Conservation (phyloP, 345 rosid species). For the Aquilaria sinensis region DNA sequence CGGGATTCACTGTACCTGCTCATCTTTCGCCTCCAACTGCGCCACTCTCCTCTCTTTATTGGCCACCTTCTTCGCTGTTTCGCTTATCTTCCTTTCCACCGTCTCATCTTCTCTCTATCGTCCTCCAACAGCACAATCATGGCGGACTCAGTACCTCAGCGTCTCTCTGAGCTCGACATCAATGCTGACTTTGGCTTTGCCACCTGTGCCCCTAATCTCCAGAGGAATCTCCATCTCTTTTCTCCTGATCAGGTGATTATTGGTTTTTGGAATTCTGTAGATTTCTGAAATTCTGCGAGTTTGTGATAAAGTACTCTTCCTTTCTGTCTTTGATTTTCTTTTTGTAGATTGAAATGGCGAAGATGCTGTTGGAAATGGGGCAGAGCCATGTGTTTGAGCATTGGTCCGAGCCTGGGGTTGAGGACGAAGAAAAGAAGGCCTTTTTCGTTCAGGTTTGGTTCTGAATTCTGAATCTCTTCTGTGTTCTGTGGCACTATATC, state of each 20-base stretch:
- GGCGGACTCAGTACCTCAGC: slow-evolving; percentile 18
- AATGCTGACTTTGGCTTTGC: slow-evolving; percentile 26
- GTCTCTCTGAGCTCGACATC: slow-evolving; percentile 29
- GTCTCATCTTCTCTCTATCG: not conserved
- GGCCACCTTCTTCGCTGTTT: not conserved
- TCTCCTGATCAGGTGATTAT: slow-evolving; percentile 49
- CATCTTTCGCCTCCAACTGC: not conserved
- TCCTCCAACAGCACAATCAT: not conserved
- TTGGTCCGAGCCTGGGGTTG: slow-evolving; percentile 75
- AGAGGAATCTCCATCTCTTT: slow-evolving; percentile 45
- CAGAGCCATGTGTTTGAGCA: slow-evolving; percentile 70
- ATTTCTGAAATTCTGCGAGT: not conserved
- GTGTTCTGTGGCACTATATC: not conserved
- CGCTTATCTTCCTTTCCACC: not conserved
- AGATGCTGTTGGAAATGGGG: slow-evolving; percentile 56
- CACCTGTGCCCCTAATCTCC: slow-evolving; percentile 53
- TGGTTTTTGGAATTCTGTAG: not conserved
- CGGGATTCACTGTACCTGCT: not conserved
- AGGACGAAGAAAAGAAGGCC: slow-evolving; percentile 51
- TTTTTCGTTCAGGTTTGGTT: slow-evolving; percentile 63
- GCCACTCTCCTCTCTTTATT: not conserved
- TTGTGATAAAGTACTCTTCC: not conserved
- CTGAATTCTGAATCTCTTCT: not conserved
- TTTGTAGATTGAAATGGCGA: slow-evolving; percentile 68
- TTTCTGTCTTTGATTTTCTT: not conserved